Evolutionary conservation across 169 alveolate species (phyloP).

Genomic region (Cryptosporidium baileyi): DNA sequence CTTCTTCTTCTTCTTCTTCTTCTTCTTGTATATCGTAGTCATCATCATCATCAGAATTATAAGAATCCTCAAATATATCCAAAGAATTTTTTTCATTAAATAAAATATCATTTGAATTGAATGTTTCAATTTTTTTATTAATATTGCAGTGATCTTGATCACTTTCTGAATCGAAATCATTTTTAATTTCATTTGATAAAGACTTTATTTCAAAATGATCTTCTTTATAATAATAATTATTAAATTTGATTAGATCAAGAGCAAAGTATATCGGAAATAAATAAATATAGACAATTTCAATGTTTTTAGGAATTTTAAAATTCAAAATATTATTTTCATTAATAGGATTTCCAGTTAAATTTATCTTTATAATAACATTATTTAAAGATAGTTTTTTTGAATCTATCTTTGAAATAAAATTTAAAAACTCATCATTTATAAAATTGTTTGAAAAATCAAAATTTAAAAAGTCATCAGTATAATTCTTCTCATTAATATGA

Average conservation of each 20-base stretch:
- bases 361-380: not conserved
- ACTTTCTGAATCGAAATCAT: not conserved
- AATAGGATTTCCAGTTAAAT: constrained; percentile 46
- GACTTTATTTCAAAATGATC: not conserved
- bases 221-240: not conserved
- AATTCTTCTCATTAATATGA: not conserved
- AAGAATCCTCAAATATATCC: not conserved
- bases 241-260: not conserved
- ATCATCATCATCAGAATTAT: constrained; percentile 43
- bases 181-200: not conserved
- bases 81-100: not conserved
- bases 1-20: not conserved
- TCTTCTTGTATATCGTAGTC: constrained; percentile 23
- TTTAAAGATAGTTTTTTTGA: not conserved
- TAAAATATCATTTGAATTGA: not conserved
- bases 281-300: not conserved
- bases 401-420: not conserved
- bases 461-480: not conserved
- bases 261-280: constrained; percentile 1
- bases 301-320: not conserved
- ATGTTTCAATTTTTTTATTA: not conserved
- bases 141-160: not conserved
- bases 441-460: constrained; percentile 39
- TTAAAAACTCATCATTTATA: not conserved
- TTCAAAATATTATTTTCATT: not conserved